Evolutionary conservation across 768 basidiomycete species (phyloP), one percentile per base, ranked within the genome.

Genomic region (Kwoniella sp.): DNA sequence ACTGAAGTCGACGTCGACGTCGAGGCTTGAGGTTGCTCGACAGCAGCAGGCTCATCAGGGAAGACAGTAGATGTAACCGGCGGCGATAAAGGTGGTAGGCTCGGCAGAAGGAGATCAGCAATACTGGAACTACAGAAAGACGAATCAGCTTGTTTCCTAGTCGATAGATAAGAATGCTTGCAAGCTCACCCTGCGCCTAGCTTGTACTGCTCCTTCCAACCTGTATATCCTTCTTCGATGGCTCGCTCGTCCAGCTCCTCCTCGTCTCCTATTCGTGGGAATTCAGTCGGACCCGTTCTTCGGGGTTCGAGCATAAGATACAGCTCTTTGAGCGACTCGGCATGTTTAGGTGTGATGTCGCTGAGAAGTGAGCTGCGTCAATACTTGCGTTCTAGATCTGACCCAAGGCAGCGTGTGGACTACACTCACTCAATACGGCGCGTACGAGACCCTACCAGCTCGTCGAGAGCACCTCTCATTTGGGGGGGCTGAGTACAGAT

Each of bases 131-230:
- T 65, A 29, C 13, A 47, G 26, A 3, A 28, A 51, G 2, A 25
- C 7, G 8, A 23, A 20, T 48, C 34, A 48, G 47, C 23, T 48
- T 7, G 8, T 37, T 17, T 11, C 41, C n/a, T n/a, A n/a, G n/a
- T n/a, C n/a, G n/a, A 11, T 45, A 9, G 41, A 45, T 9, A 7
- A 45, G 41, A 8, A 45, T 45, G 4, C 25, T 8, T 25, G 23
- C 1, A 12, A 41, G 61, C 71, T 31, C 20, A 72, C 73, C 76
- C 76, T 23, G 69, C 75, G 50, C 75, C 69, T 7, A 77, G 63
- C 75, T 73, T 41, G 38, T 71, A 71, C 28, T 69, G 61, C 26
- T 65, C 68, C n/a, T 62, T 65, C 74, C 70, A 72, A 9, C 67
- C 77, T 48, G 63, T 64, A 55, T 56, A 65, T 52, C 65, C 72